These are phyloP conservation scores for Arctium minus DNA, from an alignment of 129 eudicot species.

Conservation along the genomic window DNA sequence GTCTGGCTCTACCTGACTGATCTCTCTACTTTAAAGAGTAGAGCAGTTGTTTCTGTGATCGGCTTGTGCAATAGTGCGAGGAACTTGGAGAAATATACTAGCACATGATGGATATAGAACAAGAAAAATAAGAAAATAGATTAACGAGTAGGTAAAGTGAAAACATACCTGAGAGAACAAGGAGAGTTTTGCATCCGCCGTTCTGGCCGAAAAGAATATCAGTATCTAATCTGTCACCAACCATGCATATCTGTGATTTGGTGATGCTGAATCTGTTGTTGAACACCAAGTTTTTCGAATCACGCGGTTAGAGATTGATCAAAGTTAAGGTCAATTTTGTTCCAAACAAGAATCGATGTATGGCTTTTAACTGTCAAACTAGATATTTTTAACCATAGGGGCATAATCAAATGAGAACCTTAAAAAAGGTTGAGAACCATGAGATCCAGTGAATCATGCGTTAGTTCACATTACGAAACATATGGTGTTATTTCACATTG, in stretches of 20 bases:
- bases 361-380: not conserved
- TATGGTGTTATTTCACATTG: too few species aligned
- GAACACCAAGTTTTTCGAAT: constrained; percentile 3
- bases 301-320: not conserved
- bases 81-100: too few species aligned
- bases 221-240: constrained; percentile 97
- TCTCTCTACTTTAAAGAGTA: not conserved
- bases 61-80: too few species aligned
- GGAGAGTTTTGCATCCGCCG: constrained; percentile 99
- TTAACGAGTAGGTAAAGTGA: too few species aligned
- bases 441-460: not conserved
- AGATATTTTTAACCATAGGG: not conserved
- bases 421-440: too few species aligned
- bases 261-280: constrained; percentile 75
- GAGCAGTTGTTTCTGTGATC: too few species aligned
- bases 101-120: not conserved
- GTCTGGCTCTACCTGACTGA: not conserved
- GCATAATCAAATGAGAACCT: not conserved
- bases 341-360: not conserved
- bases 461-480: too few species aligned
- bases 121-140: not conserved
- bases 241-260: constrained; percentile 99
- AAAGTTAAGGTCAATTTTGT: not conserved
- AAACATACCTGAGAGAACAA: constrained; percentile 84
- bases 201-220: constrained; percentile 97